Percentiles rank a stretch among this genome's conserved stretches.
phyloP scores from a whole-genome alignment of 495 filamentous ascomycete species.

The Massariosphaeria phaeospora region DNA sequence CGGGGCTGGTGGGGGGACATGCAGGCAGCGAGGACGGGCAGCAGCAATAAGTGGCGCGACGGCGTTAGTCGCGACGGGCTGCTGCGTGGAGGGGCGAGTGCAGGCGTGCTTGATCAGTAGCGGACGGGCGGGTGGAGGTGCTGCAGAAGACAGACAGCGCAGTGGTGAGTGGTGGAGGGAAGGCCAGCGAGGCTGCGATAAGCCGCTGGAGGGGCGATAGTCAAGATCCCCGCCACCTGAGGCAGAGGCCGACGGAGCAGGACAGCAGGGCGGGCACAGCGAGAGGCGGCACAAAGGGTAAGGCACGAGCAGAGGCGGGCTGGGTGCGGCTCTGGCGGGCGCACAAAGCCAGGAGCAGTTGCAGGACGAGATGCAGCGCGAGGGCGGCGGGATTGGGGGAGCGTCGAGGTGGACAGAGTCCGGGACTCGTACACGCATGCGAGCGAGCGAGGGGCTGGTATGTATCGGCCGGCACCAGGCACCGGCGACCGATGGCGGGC shows the following conservation, averaged over 20 bases:
- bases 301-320: conserved; percentile 21
- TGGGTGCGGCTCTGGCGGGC: conserved; percentile 25
- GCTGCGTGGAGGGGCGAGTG: background rate
- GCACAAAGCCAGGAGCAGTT: conserved; percentile 16
- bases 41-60: conserved; percentile 8
- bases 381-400: conserved; percentile 14
- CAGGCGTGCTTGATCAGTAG: conserved; percentile 2
- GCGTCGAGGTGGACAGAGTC: conserved; percentile 25
- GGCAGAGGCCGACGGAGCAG: conserved; percentile 7
- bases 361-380: conserved; percentile 20
- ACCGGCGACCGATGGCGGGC: too few relatives aligned
- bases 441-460: conserved; percentile 17
- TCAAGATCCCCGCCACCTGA: conserved; percentile 31
- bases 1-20: background rate
- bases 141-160: conserved; percentile 13
- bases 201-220: conserved; percentile 32
- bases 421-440: conserved; percentile 25
- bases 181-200: conserved; percentile 33
- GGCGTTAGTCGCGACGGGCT: conserved; percentile 17
- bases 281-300: conserved; percentile 23
- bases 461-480: too few relatives aligned
- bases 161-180: conserved; percentile 23
- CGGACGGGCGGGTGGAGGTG: conserved; percentile 1
- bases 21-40: background rate
- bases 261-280: background rate